Evolutionary conservation across 306 rosid genomes (phyloP), one percentile per base, ranked within the genome.

Genomic region (Carpinus viminea): DNA sequence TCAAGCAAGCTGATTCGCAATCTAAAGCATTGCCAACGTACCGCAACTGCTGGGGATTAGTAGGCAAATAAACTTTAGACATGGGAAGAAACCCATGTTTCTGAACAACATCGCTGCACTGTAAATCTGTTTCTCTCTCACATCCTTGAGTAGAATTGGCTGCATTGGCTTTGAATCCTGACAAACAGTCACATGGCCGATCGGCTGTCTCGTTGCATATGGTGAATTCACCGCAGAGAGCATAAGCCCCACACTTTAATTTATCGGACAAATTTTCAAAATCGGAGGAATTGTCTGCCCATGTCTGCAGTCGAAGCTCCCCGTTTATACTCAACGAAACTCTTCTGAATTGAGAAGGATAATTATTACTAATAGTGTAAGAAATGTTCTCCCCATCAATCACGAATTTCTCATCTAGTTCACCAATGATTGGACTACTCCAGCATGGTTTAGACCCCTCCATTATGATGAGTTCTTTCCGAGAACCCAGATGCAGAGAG

Each of bases 31-130:
- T 20, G 36, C 71, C n/a, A 17, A 12, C 11, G 20, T 62, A 36
- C 3, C 4, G 41, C 68, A 28, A 28, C 12, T 12, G 15, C 3
- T 11, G 43, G 10, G 2, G 46, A 62, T 31, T 62, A 15, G 3
- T 8, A 0, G n/a, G 46, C 45, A 7, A 31, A 31, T 5, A 15
- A 5, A 62, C 12, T 0, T 0, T 15, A 62, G 46, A 2, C n/a
- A 31, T 13, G 11, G 0, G 12, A 16, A 0, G 15, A 31, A 62
- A 62, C 10, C 5, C 0, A 57, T 20, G 5, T 0, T 57, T 20
- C 13, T 6, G 2, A 21, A 0, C n/a, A 21, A 0, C 9, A 31
- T 31, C 28, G 0, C 5, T 2, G 69, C 46, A 62, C 11, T 31
- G 20, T 21, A 5, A 36, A 12, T 2, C 20, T 31, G 36, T 62